Percentiles rank a stretch among this genome's conserved stretches.
These are phyloP conservation scores for Reutealis trisperma DNA, from an alignment of 345 rosid species.

Conservation along the genomic window DNA sequence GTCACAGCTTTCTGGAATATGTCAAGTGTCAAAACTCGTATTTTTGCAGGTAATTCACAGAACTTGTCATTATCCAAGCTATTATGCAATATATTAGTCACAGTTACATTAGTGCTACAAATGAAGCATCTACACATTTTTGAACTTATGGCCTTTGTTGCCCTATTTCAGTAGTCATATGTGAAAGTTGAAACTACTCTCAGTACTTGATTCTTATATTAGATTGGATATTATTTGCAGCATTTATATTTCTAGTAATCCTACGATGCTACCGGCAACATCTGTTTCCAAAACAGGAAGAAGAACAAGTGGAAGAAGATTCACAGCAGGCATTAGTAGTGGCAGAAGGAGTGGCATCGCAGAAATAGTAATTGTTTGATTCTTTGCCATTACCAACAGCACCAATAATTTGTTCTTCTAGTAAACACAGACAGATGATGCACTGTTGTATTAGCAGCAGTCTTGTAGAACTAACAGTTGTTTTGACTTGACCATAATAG, in stretches of 20 bases:
- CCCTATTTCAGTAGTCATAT: not conserved
- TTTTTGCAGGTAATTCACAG: conserved; percentile 54
- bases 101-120: no score
- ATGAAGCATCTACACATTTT: no score
- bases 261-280: conserved; percentile 63
- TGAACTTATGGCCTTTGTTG: no score
- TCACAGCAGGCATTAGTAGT: conserved; percentile 46
- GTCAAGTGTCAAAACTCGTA: conserved; percentile 78
- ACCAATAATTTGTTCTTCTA: not conserved
- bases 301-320: conserved; percentile 32
- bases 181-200: not conserved
- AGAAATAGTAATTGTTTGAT: not conserved
- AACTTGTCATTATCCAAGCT: not conserved
- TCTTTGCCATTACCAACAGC: not conserved
- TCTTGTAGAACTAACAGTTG: no score
- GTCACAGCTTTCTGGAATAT: conserved; percentile 85
- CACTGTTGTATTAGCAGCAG: no score
- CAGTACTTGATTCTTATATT: not conserved
- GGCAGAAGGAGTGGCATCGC: not conserved
- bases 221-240: conserved; percentile 41
- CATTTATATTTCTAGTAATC: conserved; percentile 71
- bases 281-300: conserved; percentile 36
- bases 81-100: no score
- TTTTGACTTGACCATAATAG: no score
- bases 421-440: not conserved